Evolutionary conservation across 495 filamentous ascomycete species (phyloP).

Genomic region (Ramalina peruviana): DNA sequence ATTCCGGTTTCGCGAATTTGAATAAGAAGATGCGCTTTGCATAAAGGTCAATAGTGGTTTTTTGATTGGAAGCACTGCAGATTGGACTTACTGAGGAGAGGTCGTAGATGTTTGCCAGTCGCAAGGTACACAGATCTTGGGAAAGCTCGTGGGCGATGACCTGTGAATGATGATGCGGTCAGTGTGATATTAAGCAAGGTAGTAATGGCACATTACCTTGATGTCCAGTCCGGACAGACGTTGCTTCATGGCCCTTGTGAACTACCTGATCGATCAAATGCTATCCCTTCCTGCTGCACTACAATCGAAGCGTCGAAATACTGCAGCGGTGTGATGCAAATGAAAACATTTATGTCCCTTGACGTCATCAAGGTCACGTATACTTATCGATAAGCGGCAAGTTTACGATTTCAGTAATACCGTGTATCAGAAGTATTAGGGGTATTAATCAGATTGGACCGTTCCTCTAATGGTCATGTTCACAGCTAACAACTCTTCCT

Average conservation of each 20-base stretch:
- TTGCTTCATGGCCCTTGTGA: slow-evolving; percentile 65
- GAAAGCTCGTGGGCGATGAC: slow-evolving; percentile 89
- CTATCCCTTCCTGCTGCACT: too few species aligned
- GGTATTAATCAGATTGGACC: too few species aligned
- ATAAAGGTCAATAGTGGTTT: background rate
- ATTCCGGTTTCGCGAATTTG: slow-evolving; percentile 76
- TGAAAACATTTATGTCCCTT: background rate
- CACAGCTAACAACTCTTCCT: too few species aligned
- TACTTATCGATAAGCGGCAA: too few species aligned
- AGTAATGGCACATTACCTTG: slow-evolving; percentile 37
- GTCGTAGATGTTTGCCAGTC: slow-evolving; percentile 89
- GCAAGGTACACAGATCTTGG: slow-evolving; percentile 54
- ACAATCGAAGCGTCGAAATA: too few species aligned
- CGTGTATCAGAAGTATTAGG: background rate
- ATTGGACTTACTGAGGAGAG: slow-evolving; percentile 52
- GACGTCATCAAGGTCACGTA: too few species aligned
- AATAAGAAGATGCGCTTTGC: slow-evolving; percentile 79
- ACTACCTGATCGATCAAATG: too few species aligned
- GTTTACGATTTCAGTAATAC: too few species aligned
- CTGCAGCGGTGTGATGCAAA: too few species aligned
- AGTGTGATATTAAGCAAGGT: background rate
- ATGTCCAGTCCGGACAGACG: slow-evolving; percentile 90
- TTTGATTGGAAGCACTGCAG: background rate
- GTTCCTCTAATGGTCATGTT: too few species aligned
- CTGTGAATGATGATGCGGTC: slow-evolving; percentile 27